phyloP scores from a whole-genome alignment of 148 eudicot species.

The Rhododendron simsii region DNA sequence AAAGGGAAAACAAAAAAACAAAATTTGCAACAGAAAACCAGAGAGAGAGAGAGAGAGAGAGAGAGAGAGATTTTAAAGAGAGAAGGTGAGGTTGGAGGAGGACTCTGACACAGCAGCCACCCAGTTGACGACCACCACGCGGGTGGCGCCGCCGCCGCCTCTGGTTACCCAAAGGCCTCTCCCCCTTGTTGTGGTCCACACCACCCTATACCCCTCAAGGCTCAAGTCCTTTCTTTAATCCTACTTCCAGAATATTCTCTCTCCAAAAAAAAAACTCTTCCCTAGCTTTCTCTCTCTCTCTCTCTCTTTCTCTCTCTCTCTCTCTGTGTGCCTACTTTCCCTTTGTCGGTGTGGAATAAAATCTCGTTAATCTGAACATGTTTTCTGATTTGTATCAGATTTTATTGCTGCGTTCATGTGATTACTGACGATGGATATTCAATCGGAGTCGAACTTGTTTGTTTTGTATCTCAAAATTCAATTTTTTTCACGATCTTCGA shows the following conservation, averaged over 20 bases:
- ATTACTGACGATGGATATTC: not conserved
- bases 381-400: slow-evolving; percentile 3
- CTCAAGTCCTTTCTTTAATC: not conserved
- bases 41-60: slow-evolving; percentile 5
- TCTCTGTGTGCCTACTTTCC: not conserved
- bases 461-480: not conserved
- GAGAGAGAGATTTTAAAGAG: not conserved
- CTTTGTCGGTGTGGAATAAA: not conserved
- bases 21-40: not conserved
- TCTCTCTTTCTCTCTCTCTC: not conserved
- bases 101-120: slow-evolving; percentile 20
- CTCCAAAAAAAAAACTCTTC: not conserved
- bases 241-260: not conserved
- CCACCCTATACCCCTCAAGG: not conserved
- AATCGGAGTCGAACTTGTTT: not conserved
- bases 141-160: slow-evolving; percentile 16
- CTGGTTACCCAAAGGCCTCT: not conserved
- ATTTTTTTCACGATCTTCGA: too few species aligned
- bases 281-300: not conserved
- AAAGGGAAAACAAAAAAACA: not conserved
- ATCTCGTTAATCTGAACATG: not conserved
- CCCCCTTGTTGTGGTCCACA: not conserved
- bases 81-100: not conserved
- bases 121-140: slow-evolving; percentile 13
- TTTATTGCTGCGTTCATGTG: not conserved